phyloP scores from a whole-genome alignment of 2,329 filamentous ascomycete species.

The Curvularia sp. region DNA sequence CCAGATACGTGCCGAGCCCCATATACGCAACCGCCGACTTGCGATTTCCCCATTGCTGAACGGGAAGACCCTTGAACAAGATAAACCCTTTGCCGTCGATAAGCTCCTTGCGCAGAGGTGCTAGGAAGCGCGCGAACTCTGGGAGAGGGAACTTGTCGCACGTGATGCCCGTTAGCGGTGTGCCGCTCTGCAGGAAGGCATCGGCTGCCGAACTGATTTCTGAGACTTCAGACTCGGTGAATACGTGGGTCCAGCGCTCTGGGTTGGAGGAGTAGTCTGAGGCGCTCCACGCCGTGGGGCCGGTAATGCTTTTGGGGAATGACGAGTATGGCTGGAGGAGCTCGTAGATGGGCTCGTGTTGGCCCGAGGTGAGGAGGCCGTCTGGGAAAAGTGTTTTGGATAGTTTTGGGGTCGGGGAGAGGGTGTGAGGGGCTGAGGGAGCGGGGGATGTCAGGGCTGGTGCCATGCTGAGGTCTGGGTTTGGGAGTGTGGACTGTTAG shows the following conservation, averaged over 20 bases:
- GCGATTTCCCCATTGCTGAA: constrained; percentile 74
- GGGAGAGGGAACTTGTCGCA: constrained; percentile 70
- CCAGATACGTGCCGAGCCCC: constrained; percentile 82
- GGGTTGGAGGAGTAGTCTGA: constrained; percentile 69
- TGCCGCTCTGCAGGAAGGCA: constrained; percentile 69
- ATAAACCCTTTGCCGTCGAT: constrained; percentile 89
- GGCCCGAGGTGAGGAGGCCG: constrained; percentile 72
- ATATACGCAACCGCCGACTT: constrained; percentile 80
- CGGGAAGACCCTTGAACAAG: constrained; percentile 85
- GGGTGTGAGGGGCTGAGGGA: constrained; percentile 50
- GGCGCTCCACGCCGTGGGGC: constrained; percentile 75
- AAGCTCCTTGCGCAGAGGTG: constrained; percentile 67
- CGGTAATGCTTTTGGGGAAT: constrained; percentile 75
- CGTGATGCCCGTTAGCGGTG: constrained; percentile 74
- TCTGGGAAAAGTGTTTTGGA: constrained; percentile 66
- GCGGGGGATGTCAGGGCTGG: constrained; percentile 51
- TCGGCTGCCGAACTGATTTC: constrained; percentile 74
- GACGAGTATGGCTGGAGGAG: constrained; percentile 70
- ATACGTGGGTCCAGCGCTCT: constrained; percentile 75
- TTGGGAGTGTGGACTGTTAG: not conserved
- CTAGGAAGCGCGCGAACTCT: constrained; percentile 62
- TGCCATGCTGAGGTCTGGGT: constrained; percentile 40
- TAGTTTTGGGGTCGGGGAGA: constrained; percentile 43
- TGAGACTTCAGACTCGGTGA: constrained; percentile 69
- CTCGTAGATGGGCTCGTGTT: constrained; percentile 73